These are phyloP conservation scores for Aspergillus heteromorphus DNA, from an alignment of 495 filamentous ascomycete genomes.

Conservation along the genomic window DNA sequence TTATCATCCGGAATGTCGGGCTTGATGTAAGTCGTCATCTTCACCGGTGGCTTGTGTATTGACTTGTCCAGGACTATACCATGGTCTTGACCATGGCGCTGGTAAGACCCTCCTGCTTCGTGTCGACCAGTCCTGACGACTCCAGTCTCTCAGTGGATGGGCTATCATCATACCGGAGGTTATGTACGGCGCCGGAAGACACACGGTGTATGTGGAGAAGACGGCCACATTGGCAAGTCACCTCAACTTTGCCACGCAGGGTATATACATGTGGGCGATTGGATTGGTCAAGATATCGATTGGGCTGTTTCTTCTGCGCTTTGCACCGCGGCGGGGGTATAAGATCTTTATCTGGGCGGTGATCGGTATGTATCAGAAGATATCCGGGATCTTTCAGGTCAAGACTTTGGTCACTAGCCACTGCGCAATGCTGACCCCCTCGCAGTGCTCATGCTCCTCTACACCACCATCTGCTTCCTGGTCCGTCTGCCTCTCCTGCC, in stretches of 20 bases:
- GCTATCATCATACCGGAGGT: constrained; percentile 31
- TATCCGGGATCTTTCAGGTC: too few species aligned
- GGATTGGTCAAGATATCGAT: constrained; percentile 42
- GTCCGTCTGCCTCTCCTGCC: too few species aligned
- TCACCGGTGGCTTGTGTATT: too few species aligned
- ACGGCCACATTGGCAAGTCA: constrained; percentile 31
- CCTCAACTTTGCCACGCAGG: constrained; percentile 41
- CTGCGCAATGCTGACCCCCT: too few species aligned
- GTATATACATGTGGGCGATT: constrained; percentile 36
- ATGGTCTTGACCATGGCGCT: constrained; percentile 32
- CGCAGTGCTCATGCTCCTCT: constrained; percentile 33
- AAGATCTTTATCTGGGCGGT: constrained; percentile 29
- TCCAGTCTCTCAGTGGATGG: constrained; percentile 24
- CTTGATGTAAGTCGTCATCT: constrained; percentile 24
- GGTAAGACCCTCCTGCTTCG: constrained; percentile 11
- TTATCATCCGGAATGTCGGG: constrained; percentile 32
- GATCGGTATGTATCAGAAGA: constrained; percentile 20
- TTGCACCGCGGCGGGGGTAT: constrained; percentile 28
- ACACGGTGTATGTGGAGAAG: constrained; percentile 24
- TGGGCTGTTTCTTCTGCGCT: constrained; percentile 41
- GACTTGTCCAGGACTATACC: constrained; percentile 31
- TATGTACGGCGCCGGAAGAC: constrained; percentile 36
- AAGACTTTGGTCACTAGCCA: too few species aligned
- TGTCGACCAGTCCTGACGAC: too few species aligned
- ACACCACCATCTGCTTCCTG: constrained; percentile 31